phyloP scores from a whole-genome alignment of 2,329 filamentous ascomycete species.

The Tolypocladium album region DNA sequence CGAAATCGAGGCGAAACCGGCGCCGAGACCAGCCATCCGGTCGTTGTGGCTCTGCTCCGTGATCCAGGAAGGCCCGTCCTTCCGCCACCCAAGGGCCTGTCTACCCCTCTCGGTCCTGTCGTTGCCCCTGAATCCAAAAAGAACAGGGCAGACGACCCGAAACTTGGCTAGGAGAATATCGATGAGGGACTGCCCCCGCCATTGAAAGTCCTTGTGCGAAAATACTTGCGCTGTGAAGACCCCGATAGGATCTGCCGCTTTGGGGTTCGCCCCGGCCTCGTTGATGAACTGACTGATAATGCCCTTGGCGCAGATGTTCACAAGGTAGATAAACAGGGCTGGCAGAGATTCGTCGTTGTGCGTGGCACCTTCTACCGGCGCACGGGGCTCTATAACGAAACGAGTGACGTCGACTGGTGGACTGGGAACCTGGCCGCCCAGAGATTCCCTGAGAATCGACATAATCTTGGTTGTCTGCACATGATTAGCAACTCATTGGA shows the following conservation, averaged over 20 bases:
- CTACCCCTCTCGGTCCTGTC: slow-evolving; percentile 63
- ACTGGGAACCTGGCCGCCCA: slow-evolving; percentile 40
- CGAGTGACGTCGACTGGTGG: slow-evolving; percentile 41
- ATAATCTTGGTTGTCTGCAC: slow-evolving; percentile 24
- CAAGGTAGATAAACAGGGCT: slow-evolving; percentile 58
- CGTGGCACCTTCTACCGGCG: slow-evolving; percentile 35
- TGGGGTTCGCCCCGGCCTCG: slow-evolving; percentile 53
- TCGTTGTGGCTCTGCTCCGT: slow-evolving; percentile 65
- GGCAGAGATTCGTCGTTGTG: slow-evolving; percentile 47
- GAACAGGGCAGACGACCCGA: slow-evolving; percentile 65
- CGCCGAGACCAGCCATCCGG: slow-evolving; percentile 72
- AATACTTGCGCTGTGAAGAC: slow-evolving; percentile 67
- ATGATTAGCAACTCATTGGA: slow-evolving; percentile 7
- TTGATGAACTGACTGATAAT: slow-evolving; percentile 60
- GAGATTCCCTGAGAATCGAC: slow-evolving; percentile 37
- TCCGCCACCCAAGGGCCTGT: slow-evolving; percentile 62
- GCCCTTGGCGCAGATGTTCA: slow-evolving; percentile 67
- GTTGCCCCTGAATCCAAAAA: slow-evolving; percentile 73
- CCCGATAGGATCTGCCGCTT: slow-evolving; percentile 68
- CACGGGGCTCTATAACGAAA: slow-evolving; percentile 37
- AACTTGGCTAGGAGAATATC: slow-evolving; percentile 84
- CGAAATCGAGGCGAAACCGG: slow-evolving; percentile 74
- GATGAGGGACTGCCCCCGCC: slow-evolving; percentile 57
- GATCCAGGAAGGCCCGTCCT: slow-evolving; percentile 48
- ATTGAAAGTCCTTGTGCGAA: slow-evolving; percentile 54